phyloP scores from a whole-genome alignment of 768 basidiomycete genomes.

The Tricholoma sp. region DNA sequence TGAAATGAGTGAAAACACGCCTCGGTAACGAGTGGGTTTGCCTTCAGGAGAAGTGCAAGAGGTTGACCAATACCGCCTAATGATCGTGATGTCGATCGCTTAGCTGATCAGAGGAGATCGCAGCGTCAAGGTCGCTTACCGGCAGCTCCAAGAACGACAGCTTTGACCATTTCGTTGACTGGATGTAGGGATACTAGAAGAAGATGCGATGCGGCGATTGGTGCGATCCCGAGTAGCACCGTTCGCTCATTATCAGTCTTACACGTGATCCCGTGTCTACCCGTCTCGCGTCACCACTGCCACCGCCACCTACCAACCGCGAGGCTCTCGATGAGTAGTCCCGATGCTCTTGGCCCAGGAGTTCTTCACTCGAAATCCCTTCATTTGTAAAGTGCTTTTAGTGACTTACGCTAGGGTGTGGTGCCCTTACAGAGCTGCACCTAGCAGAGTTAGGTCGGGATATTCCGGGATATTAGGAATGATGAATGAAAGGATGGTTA shows the following conservation, averaged over 20 bases:
- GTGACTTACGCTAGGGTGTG: no score
- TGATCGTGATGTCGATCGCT: neutral
- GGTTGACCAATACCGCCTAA: constrained; percentile 96
- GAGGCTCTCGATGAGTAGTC: no score
- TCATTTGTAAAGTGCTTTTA: neutral
- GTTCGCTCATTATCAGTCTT: constrained; percentile 1
- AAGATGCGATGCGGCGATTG: constrained; percentile 3
- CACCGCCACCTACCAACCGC: neutral
- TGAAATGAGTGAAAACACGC: constrained; percentile 28
- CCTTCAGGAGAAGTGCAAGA: constrained; percentile 86
- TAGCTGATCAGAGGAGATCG: constrained; percentile 3
- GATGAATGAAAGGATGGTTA: neutral
- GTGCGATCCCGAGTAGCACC: constrained; percentile 9
- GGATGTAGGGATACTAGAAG: constrained; percentile 5
- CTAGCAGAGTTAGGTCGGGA: neutral
- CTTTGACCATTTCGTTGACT: constrained; percentile 53
- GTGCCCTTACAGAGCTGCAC: no score
- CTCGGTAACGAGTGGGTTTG: constrained; percentile 75
- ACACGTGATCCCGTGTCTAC: constrained; percentile 16
- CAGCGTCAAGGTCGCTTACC: constrained; percentile 38
- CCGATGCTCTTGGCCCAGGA: neutral
- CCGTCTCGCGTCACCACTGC: neutral
- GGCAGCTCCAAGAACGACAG: constrained; percentile 94
- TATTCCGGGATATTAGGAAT: neutral
- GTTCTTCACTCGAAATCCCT: neutral